Base-by-base conservation (phyloP, 2,329 filamentous ascomycete genomes). In the Pseudocercospora vitis region DNA sequence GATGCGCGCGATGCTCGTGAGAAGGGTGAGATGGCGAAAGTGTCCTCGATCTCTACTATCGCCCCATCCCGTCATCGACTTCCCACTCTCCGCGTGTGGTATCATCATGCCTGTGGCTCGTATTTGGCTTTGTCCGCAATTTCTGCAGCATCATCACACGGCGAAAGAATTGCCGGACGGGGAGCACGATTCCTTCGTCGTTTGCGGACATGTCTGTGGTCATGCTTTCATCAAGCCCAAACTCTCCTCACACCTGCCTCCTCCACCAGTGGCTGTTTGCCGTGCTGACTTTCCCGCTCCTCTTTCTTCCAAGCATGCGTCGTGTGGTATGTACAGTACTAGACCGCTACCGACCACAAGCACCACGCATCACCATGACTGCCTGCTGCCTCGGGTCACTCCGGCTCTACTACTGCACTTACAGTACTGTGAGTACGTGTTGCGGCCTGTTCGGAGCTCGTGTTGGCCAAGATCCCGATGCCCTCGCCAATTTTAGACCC, bases 201-300 rank as follows among this genome's bases (percentile, higher is more conserved):
- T 40, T 21, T 40, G 37, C 37, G 37, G 37, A 31, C 8, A 32
- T 47, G 44, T 32, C 26, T 47, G 14, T 47, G 44, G 44, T 51
- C 48, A 51, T 50, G 48, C 48, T 40, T 23, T 50, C 46, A 47
- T 32, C 44, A 47, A 47, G 44, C 44, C 44, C 24, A 49, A 44
- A 50, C 52, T 50, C 52, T 50, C 26, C 39, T 40, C 26, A 47
- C 47, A 45, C 46, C 26, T 14, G 42, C 26, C 37, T 33, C 28
- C 33, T 29, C 11, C 23, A 18, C 26, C 46, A 54, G 35, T 31
- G 40, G 42, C 35, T 35, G 18, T 42, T 33, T 50, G 37, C 35
- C 46, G 23, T 24, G 18, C 52, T 35, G 33, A 40, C 23, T 24
- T 40, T 31, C 24, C 3, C 39, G 40, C 42, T 26, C 21, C 11